Evolutionary conservation across 768 basidiomycete species (phyloP), one percentile per base, ranked within the genome.

Genomic region (Serendipita sp.): DNA sequence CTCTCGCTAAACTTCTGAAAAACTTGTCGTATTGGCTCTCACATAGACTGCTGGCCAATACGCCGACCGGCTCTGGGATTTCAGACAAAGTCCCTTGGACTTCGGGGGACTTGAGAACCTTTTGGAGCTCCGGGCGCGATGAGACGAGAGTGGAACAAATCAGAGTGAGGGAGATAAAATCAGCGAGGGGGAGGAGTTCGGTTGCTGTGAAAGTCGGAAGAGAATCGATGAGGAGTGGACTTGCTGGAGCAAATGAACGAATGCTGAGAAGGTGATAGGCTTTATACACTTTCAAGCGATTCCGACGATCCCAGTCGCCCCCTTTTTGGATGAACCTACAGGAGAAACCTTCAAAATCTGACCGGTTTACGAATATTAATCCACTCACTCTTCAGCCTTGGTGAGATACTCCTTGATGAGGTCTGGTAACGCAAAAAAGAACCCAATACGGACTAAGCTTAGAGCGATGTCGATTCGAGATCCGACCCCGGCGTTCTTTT

Each of bases 271-370:
- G 78, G 71, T 95, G 88, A 0, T 96, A 77, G 56, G 88, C 94
- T 62, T 84, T 83, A 77, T 98, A 99, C 46, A 97, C 95, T 75
- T 99, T 99, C 70, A 97, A 83, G 51, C 95, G 83, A 74, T 97
- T 99, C 45, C 93, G 83, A 64, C 95, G 80, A 73, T 99, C 95
- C 95, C 95, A 99, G 76, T 99, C 95, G 51, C 95, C 95, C 0
- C 95, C 95, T 73, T 92, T 83, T 70, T 97, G 93, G 64, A 96
- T 88, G 47, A 96, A 78, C 64, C 91, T 93, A 71, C 18, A 24
- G 24, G 24, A 24, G 24, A 24, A 24, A 24, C 24, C 24, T 24
- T 24, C 24, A 5, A 62, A 63, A 10, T 18, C 47, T 54, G 24
- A 7, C 15, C 5, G n/a, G 41, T 28, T 13, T 41, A 41, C 38